Conservation (phyloP, 1,139 yeast genomes). For the Suhomyces atakaporum region DNA sequence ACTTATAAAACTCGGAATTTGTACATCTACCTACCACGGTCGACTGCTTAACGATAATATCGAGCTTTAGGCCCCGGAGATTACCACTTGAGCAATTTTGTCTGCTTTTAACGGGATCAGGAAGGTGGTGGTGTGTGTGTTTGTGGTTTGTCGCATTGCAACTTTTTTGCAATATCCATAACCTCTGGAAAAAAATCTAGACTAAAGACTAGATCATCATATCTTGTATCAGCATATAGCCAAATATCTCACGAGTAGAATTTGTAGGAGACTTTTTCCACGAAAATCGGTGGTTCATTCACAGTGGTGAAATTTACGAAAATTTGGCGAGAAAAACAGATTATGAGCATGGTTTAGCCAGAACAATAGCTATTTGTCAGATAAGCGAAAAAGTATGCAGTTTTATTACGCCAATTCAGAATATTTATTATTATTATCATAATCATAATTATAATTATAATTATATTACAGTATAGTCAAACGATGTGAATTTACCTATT, state of each 20-base stretch:
- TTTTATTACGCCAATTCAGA: neutral
- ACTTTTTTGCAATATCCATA: slow-evolving; percentile 4
- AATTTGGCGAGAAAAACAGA: too few relatives aligned
- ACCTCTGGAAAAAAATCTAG: neutral
- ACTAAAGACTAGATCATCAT: neutral
- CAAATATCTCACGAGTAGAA: neutral
- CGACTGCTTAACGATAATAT: too few relatives aligned
- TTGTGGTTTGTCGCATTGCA: too few relatives aligned
- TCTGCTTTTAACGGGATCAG: too few relatives aligned
- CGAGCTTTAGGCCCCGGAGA: too few relatives aligned
- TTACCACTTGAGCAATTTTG: too few relatives aligned
- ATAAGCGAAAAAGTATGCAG: too few relatives aligned
- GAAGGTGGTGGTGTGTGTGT: too few relatives aligned
- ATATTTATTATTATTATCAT: neutral
- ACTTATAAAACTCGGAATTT: too few relatives aligned
- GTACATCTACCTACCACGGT: too few relatives aligned
- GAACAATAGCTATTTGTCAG: too few relatives aligned
- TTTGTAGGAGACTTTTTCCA: neutral
- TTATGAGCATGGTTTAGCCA: neutral
- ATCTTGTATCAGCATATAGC: neutral
- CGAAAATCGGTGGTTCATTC: neutral
- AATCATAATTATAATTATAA: neutral
- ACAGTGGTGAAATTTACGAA: neutral
- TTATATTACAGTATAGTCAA: neutral
- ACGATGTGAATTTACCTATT: neutral